phyloP scores from a whole-genome alignment of 305 asterid species.

The Fraxinus velutina region DNA sequence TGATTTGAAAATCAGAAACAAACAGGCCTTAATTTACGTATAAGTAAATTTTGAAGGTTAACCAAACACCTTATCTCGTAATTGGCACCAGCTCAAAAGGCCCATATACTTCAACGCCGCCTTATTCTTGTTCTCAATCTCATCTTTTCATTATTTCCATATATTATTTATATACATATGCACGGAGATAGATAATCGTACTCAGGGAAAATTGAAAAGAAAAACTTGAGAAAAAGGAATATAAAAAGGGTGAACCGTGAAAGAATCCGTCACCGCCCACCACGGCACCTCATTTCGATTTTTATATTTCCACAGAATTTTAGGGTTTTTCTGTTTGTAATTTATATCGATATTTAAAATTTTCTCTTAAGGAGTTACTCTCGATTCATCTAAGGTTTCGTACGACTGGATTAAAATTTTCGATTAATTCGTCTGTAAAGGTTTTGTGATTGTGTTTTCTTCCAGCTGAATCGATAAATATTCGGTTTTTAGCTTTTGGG shows the following conservation, averaged over 20 bases:
- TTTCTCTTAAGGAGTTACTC: background rate
- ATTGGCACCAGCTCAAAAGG: background rate
- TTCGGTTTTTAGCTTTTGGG: conserved; percentile 31
- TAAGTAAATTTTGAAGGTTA: background rate
- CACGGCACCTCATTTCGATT: background rate
- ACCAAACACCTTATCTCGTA: background rate
- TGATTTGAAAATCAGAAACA: too few relatives aligned
- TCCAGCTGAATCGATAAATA: conserved; percentile 31
- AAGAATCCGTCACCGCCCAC: background rate
- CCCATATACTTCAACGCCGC: background rate
- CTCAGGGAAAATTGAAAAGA: background rate
- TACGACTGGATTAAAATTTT: background rate
- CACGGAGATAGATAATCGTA: background rate
- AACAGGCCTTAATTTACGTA: too few relatives aligned
- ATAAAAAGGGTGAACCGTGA: background rate
- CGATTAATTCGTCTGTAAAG: background rate
- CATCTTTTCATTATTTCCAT: background rate
- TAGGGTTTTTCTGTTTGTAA: conserved; percentile 27
- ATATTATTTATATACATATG: background rate
- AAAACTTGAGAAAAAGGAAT: background rate
- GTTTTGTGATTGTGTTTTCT: conserved; percentile 17
- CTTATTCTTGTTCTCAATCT: background rate
- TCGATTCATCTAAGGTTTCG: background rate
- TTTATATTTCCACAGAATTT: background rate
- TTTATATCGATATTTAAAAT: background rate